Percentiles rank a stretch among this genome's conserved stretches.
These are phyloP conservation scores for Fusarium liriodendri DNA, from an alignment of 2,329 filamentous ascomycete genomes.

Conservation along the genomic window DNA sequence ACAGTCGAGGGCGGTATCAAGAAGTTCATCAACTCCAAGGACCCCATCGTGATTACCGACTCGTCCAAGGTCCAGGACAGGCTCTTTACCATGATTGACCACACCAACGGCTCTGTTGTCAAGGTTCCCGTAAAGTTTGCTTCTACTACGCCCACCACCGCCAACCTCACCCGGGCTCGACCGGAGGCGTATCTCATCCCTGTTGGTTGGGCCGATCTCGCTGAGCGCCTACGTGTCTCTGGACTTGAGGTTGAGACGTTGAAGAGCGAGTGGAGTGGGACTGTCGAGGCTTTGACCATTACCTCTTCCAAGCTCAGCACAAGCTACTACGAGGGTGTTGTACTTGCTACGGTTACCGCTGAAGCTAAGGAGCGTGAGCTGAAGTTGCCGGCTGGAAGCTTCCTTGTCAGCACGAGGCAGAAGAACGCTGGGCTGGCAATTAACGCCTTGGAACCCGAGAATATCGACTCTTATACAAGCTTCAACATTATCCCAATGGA, in stretches of 20 bases:
- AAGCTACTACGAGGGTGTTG: constrained; percentile 44
- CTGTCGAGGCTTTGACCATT: constrained; percentile 45
- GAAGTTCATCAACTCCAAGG: constrained; percentile 42
- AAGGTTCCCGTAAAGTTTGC: constrained; percentile 43
- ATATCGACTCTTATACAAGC: constrained; percentile 48
- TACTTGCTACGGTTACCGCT: constrained; percentile 37
- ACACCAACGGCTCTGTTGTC: constrained; percentile 41
- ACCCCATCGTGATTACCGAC: constrained; percentile 47
- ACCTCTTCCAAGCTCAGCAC: constrained; percentile 31
- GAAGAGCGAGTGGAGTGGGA: constrained; percentile 32
- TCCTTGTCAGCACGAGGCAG: constrained; percentile 47
- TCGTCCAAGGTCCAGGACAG: constrained; percentile 31
- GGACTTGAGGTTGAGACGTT: constrained; percentile 44
- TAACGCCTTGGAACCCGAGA: constrained; percentile 47
- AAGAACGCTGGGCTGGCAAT: constrained; percentile 47
- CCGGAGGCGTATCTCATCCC: constrained; percentile 47
- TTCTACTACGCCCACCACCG: constrained; percentile 42
- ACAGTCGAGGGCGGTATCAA: constrained; percentile 42
- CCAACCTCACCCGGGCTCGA: constrained; percentile 46
- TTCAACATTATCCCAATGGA: constrained; percentile 45
- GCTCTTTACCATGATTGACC: constrained; percentile 43
- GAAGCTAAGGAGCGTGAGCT: constrained; percentile 29
- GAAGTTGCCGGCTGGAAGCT: constrained; percentile 44
- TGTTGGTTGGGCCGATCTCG: constrained; percentile 43
- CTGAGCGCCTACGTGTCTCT: constrained; percentile 38